Evolutionary conservation across 371 early-diverging fungal species (phyloP).

Genomic region (Mycotypha africana): DNA sequence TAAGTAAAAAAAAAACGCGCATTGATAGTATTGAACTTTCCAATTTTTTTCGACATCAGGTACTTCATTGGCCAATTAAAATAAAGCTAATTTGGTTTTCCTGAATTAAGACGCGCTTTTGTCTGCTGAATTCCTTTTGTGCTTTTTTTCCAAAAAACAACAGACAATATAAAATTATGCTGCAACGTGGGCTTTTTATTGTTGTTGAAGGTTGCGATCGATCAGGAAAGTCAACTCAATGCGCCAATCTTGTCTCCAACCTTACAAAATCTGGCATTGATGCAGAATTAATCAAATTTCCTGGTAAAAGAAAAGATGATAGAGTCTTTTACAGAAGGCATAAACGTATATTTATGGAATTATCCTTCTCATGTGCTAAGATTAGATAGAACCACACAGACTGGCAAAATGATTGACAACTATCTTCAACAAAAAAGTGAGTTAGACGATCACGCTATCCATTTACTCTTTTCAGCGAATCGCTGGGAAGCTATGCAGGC

Average conservation of each 20-base stretch:
- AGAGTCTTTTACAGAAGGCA: no score
- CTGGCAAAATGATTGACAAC: constrained; percentile 88
- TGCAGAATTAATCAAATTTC: constrained; percentile 65
- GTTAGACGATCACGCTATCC: constrained; percentile 84
- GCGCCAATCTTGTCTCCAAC: constrained; percentile 55
- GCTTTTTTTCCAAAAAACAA: no score
- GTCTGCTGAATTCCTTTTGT: no score
- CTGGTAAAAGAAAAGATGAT: constrained; percentile 43
- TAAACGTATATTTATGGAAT: no score
- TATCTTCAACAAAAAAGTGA: constrained; percentile 72
- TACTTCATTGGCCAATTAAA: no score
- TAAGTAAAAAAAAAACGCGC: no score
- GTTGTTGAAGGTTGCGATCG: constrained; percentile 98
- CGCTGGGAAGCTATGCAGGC: constrained; percentile 31
- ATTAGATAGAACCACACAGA: constrained; percentile 87
- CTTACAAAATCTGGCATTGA: constrained; percentile 44
- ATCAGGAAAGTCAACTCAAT: constrained; percentile 94
- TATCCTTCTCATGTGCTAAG: no score
- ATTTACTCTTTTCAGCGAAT: constrained; percentile 97
- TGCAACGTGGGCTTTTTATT: constrained; percentile 83
- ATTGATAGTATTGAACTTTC: no score
- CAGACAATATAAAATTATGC: no score
- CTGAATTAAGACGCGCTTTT: no score
- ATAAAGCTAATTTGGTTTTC: no score
- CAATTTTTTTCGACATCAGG: no score